Evolutionary conservation across 345 rosid species (phyloP), one percentile per base, ranked within the genome.

Genomic region (Lepidium didymum): DNA sequence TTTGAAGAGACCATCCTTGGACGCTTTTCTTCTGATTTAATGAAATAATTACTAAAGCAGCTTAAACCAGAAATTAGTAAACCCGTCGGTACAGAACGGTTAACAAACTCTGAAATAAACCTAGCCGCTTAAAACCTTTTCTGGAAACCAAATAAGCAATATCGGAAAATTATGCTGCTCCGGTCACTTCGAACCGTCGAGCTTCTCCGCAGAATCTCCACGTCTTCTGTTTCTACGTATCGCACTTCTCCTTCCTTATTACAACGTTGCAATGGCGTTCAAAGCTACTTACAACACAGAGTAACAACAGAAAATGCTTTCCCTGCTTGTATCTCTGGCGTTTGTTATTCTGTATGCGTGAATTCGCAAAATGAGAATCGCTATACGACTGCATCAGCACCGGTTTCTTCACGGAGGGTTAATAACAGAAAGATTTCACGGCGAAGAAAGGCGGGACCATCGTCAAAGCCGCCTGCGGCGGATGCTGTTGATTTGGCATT

Each of bases 131-230:
- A 49, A 65, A 64, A 25, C 55, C 14, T 25, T 33, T 14, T 15
- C 10, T 7, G 41, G 51, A 65, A 27, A 12, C 52, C 3, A 41
- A 10, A 36, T 3, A 54, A 50, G 21, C 47, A 9, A 8, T 0
- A 65, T 41, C 71, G 59, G 61, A 23, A 10, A 16, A 58, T 14
- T 25, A 66, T 73, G 72, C 72, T 58, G 42, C 72, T 66, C 72
- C 77, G 77, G 77, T 73, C 77, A 25, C 0, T 50, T 42, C 77
- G 77, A 47, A 73, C 72, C 56, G 72, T 58, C 62, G 67, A 73
- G 62, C 77, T 37, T 0, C 77, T 73, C 42, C 72, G 77, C 41
- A 18, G 15, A 23, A 16, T 59, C 42, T 34, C 65, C 3, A 23
- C 51, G 18, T 56, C 44, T 27, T 27, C 75, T 18, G 10, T 46